phyloP scores from a whole-genome alignment of 305 asterid species.

The Fraxinus latifolia region DNA sequence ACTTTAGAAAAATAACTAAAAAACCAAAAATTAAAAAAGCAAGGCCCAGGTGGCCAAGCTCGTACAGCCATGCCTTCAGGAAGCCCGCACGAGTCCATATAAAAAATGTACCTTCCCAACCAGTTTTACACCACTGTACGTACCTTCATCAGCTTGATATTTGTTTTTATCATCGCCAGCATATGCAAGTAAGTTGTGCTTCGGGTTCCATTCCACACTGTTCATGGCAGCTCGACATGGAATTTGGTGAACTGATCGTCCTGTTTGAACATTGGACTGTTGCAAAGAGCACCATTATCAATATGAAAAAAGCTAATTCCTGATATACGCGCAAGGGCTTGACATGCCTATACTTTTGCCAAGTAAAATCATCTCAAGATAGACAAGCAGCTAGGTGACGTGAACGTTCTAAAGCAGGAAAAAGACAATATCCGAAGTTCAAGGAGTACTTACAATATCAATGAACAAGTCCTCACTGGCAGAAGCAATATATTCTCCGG shows the following conservation, averaged over 20 bases:
- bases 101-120: background rate
- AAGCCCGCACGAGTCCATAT: background rate
- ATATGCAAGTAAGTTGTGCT: slow-evolving; percentile 79
- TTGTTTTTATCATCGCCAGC: slow-evolving; percentile 98
- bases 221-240: slow-evolving; percentile 98
- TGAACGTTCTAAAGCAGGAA: background rate
- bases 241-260: slow-evolving; percentile 86
- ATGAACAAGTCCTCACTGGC: slow-evolving; percentile 97
- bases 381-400: background rate
- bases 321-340: background rate
- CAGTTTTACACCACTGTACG: background rate
- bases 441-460: slow-evolving; percentile 66
- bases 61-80: background rate
- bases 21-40: background rate
- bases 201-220: slow-evolving; percentile 98
- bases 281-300: slow-evolving; percentile 16
- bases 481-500: slow-evolving; percentile 92
- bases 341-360: background rate
- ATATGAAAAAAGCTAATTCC: background rate
- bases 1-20: background rate
- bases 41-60: background rate
- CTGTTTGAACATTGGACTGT: slow-evolving; percentile 77
- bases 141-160: slow-evolving; percentile 91
- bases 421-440: slow-evolving; percentile 3
- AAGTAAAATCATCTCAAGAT: slow-evolving; percentile 3